Evolutionary conservation across 23 red algal species (phyloP), one percentile per base, ranked within the genome.

Genomic region (Gracilaria caudata): DNA sequence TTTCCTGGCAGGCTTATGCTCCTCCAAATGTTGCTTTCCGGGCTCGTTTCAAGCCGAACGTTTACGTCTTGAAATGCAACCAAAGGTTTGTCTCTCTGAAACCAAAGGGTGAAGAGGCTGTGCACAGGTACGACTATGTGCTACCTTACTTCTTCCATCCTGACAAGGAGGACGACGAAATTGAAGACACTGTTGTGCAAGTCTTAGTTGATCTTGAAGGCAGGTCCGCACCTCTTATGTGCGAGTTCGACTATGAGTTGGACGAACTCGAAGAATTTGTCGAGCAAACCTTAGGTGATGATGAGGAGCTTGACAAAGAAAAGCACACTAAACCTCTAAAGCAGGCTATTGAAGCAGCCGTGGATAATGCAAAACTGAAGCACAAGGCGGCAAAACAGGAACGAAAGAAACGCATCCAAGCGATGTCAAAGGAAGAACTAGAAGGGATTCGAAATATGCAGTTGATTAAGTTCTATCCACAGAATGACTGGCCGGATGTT

Each of bases 241-340:
- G 94, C 58, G 93, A 95, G 41, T 99, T 83, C 83, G 97, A 99
- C 55, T 99, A 93, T 70, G 97, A 95, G 53, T 64, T 99, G 68
- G 97, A 99, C n/a, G 85, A 91, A 20, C 23, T 99, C 16, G 93
- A 99, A 30, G 97, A 99, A 59, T 93, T 94, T 68, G 84, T 99
- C 4, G 53, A 92, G 36, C 90, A 94, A 36, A 92, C 78, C 32
- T 16, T 99, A 1, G 29, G 49, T 66, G 93, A 94, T 29, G 86
- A 94, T 29, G 86, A 95, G 19, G 84, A 85, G 33, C 87, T 99
- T 47, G 93, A 98, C 60, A 43, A 61, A 1, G 86, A 91, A n/a
- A 88, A 85, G 49, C 86, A 86, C 65, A 70, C 77, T 0, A 41
- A 57, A 11, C 58, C 84, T 28, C 41, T 99, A 20, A 91, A 84